phyloP scores from a whole-genome alignment of 202 grass and related monocot genomes.

The Hordeum pubiflorum region DNA sequence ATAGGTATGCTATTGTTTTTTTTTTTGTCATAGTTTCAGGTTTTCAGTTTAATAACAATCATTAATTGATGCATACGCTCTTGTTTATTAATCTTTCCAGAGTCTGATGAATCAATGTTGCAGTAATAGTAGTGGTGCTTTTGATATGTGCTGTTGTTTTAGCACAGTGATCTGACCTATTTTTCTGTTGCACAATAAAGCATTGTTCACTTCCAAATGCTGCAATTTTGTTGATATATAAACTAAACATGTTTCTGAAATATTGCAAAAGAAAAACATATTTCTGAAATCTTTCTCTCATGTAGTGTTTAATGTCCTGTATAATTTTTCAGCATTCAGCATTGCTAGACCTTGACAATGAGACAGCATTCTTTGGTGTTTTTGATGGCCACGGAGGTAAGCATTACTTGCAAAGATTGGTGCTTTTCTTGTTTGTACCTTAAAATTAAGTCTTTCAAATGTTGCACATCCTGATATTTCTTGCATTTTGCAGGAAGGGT shows the following conservation, averaged over 20 bases:
- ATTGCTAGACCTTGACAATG: constrained; percentile 68
- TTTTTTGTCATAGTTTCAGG: not conserved
- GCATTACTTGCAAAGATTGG: not conserved
- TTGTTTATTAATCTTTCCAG: not conserved
- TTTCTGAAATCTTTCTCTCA: not conserved
- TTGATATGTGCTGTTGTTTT: constrained; percentile 17
- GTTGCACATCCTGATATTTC: constrained; percentile 2
- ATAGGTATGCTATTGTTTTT: not conserved
- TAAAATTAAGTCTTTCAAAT: constrained; percentile 1
- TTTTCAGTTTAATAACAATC: not conserved
- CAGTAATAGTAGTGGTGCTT: not conserved
- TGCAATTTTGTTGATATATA: constrained; percentile 21
- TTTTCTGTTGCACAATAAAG: constrained; percentile 12
- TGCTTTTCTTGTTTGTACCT: constrained; percentile 19
- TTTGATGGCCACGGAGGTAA: constrained; percentile 98
- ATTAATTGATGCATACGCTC: not conserved
- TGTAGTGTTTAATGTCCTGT: constrained; percentile 12
- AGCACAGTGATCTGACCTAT: constrained; percentile 3
- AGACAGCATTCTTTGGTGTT: constrained; percentile 92
- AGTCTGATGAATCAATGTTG: not conserved
- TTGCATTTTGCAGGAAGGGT: constrained; percentile 68
- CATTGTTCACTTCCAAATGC: not conserved
- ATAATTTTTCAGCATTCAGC: constrained; percentile 66
- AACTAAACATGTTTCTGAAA: constrained; percentile 9
- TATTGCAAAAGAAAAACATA: not conserved